Percentiles rank a stretch among this genome's conserved stretches.
These are phyloP conservation scores for Metroxylon sagu DNA, from an alignment of 176 grass and related monocot genomes.

Conservation along the genomic window DNA sequence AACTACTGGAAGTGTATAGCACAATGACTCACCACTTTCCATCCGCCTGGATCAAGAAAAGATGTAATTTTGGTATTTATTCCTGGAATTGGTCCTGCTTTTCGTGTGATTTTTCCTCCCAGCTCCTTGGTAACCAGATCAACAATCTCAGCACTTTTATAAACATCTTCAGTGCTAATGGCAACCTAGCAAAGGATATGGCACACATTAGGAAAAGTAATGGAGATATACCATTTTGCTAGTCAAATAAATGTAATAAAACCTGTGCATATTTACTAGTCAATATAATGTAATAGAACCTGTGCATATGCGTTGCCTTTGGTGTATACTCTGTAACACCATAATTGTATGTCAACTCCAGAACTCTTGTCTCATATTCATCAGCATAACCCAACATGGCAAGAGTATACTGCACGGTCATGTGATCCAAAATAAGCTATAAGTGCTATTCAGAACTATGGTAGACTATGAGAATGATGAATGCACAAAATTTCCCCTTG, in stretches of 20 bases:
- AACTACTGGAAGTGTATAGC: not conserved
- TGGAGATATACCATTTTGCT: not conserved
- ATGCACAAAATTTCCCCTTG: too few species aligned
- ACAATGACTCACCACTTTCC: slow-evolving; percentile 78
- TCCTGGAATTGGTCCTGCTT: slow-evolving; percentile 72
- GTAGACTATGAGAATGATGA: too few species aligned
- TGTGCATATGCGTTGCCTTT: slow-evolving; percentile 98
- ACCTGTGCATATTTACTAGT: too few species aligned
- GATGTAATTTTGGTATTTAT: slow-evolving; percentile 85
- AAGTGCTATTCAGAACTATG: too few species aligned
- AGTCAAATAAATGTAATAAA: not conserved
- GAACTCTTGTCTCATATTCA: slow-evolving; percentile 65
- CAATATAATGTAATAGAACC: too few species aligned
- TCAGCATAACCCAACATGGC: slow-evolving; percentile 90
- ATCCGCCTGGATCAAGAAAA: slow-evolving; percentile 97
- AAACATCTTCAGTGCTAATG: slow-evolving; percentile 94
- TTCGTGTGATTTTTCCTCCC: slow-evolving; percentile 79
- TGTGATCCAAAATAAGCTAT: not conserved
- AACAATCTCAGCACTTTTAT: slow-evolving; percentile 70
- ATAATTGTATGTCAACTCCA: slow-evolving; percentile 94
- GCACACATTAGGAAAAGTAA: slow-evolving; percentile 14
- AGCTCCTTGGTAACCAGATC: slow-evolving; percentile 68
- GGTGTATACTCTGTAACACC: slow-evolving; percentile 77
- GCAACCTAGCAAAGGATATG: slow-evolving; percentile 47
- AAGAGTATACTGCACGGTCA: slow-evolving; percentile 54